Evolutionary conservation across 208 protist genomes (phyloP).

Genomic region (Leishmania mexicana): DNA sequence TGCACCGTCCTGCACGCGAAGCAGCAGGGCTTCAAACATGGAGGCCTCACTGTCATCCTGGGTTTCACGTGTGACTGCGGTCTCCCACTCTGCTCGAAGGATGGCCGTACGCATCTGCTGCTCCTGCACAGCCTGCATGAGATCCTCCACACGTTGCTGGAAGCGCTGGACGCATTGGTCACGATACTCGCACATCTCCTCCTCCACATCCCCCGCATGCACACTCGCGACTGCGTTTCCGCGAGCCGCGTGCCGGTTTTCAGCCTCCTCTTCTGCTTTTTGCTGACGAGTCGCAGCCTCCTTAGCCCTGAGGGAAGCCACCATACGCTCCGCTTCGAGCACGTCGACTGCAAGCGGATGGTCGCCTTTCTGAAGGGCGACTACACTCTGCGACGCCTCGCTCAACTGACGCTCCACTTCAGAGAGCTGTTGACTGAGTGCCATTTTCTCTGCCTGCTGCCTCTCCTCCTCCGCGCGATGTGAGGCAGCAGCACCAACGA

Average conservation of each 20-base stretch:
- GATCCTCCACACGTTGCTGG: background rate
- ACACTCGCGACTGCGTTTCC: background rate
- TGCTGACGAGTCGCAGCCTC: constrained; percentile 6
- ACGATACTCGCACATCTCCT: constrained; percentile 3
- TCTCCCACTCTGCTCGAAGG: constrained; percentile 22
- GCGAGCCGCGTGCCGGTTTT: background rate
- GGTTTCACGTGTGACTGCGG: background rate
- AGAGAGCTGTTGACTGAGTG: constrained; percentile 4
- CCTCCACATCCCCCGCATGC: background rate
- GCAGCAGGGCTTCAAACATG: constrained; percentile 19
- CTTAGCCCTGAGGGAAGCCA: constrained; percentile 5
- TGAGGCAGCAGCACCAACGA: background rate
- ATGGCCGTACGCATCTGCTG: constrained; percentile 8
- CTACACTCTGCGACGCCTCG: constrained; percentile 11
- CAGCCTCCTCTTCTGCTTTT: constrained; percentile 6
- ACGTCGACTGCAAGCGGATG: constrained; percentile 17
- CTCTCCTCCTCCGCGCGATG: background rate
- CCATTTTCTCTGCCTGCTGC: background rate
- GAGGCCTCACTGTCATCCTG: constrained; percentile 5
- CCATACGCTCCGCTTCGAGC: constrained; percentile 1
- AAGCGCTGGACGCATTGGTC: constrained; percentile 6
- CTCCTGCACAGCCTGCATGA: background rate
- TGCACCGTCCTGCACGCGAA: constrained; percentile 18
- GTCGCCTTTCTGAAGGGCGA: constrained; percentile 11
- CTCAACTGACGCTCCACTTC: constrained; percentile 6